Conservation (phyloP, 148 eudicot species). For the Persicaria tinctoria region DNA sequence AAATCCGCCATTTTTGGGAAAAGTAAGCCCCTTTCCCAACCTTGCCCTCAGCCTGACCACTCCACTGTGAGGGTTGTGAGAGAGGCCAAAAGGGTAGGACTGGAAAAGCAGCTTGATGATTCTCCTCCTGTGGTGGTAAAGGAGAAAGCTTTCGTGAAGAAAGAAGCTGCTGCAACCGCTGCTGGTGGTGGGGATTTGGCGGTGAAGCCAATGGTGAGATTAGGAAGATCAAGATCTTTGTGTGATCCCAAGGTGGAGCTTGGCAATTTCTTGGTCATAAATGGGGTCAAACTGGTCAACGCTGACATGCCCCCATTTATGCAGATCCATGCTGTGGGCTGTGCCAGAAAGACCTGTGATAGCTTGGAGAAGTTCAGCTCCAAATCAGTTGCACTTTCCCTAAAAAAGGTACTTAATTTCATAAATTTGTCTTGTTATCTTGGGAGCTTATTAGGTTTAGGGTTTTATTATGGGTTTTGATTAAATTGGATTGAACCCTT, state of each 20-base stretch:
- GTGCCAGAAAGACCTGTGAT: constrained; percentile 80
- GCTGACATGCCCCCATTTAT: constrained; percentile 90
- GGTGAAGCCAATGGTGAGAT: constrained; percentile 16
- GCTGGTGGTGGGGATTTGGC: constrained; percentile 1
- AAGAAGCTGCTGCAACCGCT: not conserved
- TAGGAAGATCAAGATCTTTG: constrained; percentile 52
- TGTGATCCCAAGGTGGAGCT: constrained; percentile 53
- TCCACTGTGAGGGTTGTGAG: constrained; percentile 8
- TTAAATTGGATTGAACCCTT: not conserved
- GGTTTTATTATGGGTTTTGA: constrained; percentile 3
- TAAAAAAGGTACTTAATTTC: constrained; percentile 61
- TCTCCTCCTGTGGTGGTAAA: constrained; percentile 10
- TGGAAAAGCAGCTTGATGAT: constrained; percentile 23
- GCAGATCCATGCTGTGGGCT: constrained; percentile 90
- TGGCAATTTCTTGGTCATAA: constrained; percentile 54
- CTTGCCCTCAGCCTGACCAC: not conserved
- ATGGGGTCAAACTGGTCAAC: constrained; percentile 71
- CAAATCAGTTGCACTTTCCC: constrained; percentile 67
- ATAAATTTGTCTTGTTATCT: not conserved
- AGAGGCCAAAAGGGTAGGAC: constrained; percentile 15
- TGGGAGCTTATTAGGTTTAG: constrained; percentile 10
- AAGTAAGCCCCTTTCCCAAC: not conserved
- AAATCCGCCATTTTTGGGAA: constrained; percentile 13
- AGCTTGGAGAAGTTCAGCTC: constrained; percentile 91
- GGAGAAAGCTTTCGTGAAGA: not conserved